Conservation (phyloP, 768 basidiomycete genomes). For the Lactarius evosmus region DNA sequence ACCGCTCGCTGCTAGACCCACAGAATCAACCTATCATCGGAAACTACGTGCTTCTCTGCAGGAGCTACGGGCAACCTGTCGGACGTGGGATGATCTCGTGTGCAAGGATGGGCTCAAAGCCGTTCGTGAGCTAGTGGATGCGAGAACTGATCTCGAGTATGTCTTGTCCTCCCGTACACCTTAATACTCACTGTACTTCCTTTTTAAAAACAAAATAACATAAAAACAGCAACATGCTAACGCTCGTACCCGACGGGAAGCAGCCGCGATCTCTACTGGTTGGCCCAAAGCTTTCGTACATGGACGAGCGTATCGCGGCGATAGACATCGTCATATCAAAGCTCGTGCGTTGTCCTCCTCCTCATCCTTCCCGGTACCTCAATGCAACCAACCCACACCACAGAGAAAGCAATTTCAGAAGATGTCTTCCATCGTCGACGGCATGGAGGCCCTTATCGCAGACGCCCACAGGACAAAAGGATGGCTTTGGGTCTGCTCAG, state of each 20-base stretch:
- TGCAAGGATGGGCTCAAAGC: no score
- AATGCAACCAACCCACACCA: neutral
- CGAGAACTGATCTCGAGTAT: constrained; percentile 87
- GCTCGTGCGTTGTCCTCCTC: constrained; percentile 49
- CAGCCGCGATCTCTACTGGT: constrained; percentile 59
- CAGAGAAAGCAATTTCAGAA: constrained; percentile 70
- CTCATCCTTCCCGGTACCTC: neutral
- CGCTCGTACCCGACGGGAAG: constrained; percentile 46
- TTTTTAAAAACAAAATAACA: no score
- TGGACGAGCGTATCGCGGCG: constrained; percentile 62
- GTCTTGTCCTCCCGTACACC: constrained; percentile 30
- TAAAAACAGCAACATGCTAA: constrained; percentile 68
- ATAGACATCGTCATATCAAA: constrained; percentile 57
- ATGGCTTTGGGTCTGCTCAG: constrained; percentile 62
- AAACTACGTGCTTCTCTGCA: constrained; percentile 65
- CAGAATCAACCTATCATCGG: constrained; percentile 78
- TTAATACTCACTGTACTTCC: neutral
- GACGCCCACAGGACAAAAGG: constrained; percentile 74
- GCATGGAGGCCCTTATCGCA: constrained; percentile 56
- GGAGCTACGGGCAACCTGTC: no score
- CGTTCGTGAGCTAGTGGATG: no score
- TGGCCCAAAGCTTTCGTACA: constrained; percentile 58
- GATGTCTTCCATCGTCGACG: constrained; percentile 61
- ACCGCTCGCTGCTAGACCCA: constrained; percentile 42
- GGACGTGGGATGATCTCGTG: no score